Percentiles rank a stretch among this genome's conserved stretches.
Evolutionary conservation across 73 alveolate genomes (phyloP).

Genomic region (Tetrahymena malaccensis): DNA sequence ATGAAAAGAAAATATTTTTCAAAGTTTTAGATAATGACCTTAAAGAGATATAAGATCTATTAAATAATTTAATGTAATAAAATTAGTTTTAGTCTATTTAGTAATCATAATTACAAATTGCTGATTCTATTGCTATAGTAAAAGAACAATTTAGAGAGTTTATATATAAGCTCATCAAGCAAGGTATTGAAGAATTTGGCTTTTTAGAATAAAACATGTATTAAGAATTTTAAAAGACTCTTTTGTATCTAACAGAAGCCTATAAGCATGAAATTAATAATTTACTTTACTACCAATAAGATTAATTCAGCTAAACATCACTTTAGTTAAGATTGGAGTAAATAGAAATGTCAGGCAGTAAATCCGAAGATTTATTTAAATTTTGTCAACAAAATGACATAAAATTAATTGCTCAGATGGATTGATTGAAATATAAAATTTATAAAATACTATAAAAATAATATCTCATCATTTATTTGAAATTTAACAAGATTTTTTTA

Average conservation of each 20-base stretch:
- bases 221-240: background rate
- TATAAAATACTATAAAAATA: too few relatives aligned
- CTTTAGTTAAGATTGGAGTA: background rate
- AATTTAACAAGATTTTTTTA: too few relatives aligned
- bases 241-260: background rate
- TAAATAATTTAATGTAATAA: background rate
- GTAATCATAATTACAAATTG: background rate
- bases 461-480: too few relatives aligned
- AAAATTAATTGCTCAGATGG: background rate
- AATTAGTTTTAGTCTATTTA: background rate
- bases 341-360: background rate
- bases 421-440: too few relatives aligned
- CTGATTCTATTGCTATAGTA: background rate
- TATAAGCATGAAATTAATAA: background rate
- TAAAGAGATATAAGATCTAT: background rate
- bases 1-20: background rate
- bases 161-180: background rate
- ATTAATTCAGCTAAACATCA: background rate
- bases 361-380: background rate
- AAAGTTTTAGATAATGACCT: background rate
- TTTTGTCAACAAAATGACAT: background rate
- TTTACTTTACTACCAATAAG: background rate
- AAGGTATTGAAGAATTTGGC: background rate
- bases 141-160: background rate
- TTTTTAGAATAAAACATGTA: background rate